Percentiles rank a stretch among this genome's conserved stretches.
phyloP scores from a whole-genome alignment of 306 rosid species.

The Fragaria ananassa region DNA sequence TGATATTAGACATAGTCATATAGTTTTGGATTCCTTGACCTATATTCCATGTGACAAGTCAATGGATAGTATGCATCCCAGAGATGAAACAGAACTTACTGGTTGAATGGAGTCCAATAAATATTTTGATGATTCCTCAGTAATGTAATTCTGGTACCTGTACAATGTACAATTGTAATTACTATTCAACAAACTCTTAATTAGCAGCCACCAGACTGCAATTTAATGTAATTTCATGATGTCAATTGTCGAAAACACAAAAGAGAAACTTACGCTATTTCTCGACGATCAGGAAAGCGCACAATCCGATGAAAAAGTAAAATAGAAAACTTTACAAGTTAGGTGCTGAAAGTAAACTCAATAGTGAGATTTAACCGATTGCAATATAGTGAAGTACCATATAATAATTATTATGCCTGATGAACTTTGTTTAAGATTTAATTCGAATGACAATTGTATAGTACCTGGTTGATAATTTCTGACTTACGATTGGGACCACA shows the following conservation, averaged over 20 bases:
- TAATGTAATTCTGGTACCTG: constrained; percentile 70
- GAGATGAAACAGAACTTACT: constrained; percentile 39
- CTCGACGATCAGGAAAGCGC: constrained; percentile 24
- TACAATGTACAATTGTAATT: constrained; percentile 9
- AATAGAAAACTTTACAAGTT: constrained; percentile 23
- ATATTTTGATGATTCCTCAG: constrained; percentile 49
- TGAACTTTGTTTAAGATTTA: constrained; percentile 6
- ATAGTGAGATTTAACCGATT: constrained; percentile 14
- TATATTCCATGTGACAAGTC: constrained; percentile 11
- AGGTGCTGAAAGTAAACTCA: constrained; percentile 23
- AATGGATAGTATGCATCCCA: constrained; percentile 24
- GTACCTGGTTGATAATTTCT: constrained; percentile 70
- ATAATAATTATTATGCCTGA: neutral
- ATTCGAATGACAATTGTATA: constrained; percentile 5
- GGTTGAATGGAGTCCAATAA: constrained; percentile 59
- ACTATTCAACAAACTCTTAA: constrained; percentile 23
- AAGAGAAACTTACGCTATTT: constrained; percentile 51
- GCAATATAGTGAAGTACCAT: constrained; percentile 1
- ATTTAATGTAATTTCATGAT: neutral
- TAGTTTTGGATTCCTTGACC: neutral
- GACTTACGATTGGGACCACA: constrained; percentile 74
- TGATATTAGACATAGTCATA: neutral
- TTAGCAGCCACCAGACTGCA: constrained; percentile 10
- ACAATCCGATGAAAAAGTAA: constrained; percentile 43
- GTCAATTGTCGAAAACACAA: constrained; percentile 14